A percentile compares a stretch with the other conserved stretches of the same genome.
These are phyloP conservation scores for Backusella circina DNA, from an alignment of 192 early-diverging fungal species.

Conservation along the genomic window DNA sequence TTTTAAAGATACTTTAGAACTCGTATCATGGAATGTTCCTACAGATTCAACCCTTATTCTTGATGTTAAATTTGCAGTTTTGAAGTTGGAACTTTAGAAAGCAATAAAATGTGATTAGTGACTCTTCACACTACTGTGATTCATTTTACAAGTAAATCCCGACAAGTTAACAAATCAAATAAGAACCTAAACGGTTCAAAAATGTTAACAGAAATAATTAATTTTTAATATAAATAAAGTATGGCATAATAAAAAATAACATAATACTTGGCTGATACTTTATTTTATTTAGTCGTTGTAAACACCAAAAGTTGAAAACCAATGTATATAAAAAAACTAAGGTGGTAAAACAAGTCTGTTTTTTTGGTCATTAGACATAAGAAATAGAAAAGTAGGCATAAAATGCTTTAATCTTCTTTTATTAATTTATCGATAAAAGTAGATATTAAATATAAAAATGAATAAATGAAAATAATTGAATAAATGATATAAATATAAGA, in stretches of 20 bases:
- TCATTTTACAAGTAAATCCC: neutral
- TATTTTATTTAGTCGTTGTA: too few relatives aligned
- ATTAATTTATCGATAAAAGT: too few relatives aligned
- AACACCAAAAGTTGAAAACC: too few relatives aligned
- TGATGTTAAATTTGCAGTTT: neutral
- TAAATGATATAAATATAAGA: too few relatives aligned
- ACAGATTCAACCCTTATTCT: neutral
- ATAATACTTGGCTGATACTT: neutral
- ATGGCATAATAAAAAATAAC: neutral
- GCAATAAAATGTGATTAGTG: neutral
- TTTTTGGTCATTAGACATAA: too few relatives aligned
- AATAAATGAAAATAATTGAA: too few relatives aligned
- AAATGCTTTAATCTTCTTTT: too few relatives aligned
- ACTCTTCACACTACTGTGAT: neutral
- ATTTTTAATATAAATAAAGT: neutral
- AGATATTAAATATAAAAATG: too few relatives aligned
- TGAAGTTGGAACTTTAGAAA: neutral
- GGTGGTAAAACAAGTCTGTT: neutral
- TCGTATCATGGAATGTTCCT: conserved; percentile 10
- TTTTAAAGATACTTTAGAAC: conserved; percentile 40
- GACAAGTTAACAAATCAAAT: neutral
- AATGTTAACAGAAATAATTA: neutral
- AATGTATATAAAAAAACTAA: neutral
- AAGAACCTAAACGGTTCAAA: neutral
- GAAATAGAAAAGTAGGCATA: too few relatives aligned